phyloP scores from a whole-genome alignment of 2,329 filamentous ascomycete species.

The Periconia digitata region DNA sequence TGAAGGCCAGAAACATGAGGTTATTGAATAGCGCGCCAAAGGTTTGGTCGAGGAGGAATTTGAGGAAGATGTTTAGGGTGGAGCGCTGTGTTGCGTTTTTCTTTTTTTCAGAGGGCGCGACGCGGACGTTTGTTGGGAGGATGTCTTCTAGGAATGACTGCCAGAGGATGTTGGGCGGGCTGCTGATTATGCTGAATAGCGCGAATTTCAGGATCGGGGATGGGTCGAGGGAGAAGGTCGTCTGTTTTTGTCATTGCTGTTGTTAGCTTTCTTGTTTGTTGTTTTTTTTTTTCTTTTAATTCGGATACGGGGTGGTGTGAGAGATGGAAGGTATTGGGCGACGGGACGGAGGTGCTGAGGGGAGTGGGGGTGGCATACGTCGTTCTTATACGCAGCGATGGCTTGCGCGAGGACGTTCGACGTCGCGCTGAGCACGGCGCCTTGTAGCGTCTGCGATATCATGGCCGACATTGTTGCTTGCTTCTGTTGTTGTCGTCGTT shows the following conservation, averaged over 20 bases:
- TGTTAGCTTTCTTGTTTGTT: slow-evolving; percentile 7
- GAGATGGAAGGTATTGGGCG: neutral
- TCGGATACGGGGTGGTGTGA: no score
- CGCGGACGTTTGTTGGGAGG: slow-evolving; percentile 64
- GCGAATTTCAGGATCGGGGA: slow-evolving; percentile 75
- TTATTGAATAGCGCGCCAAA: slow-evolving; percentile 67
- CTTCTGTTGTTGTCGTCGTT: no score
- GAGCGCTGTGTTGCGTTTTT: slow-evolving; percentile 46
- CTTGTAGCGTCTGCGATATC: slow-evolving; percentile 56
- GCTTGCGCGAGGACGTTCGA: slow-evolving; percentile 75
- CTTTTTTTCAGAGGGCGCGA: slow-evolving; percentile 34
- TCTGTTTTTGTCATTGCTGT: slow-evolving; percentile 47
- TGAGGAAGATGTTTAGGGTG: slow-evolving; percentile 65
- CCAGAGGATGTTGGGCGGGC: slow-evolving; percentile 85
- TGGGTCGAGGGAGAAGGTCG: slow-evolving; percentile 63
- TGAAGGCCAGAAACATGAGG: slow-evolving; percentile 62
- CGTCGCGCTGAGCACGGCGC: slow-evolving; percentile 63
- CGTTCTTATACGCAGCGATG: slow-evolving; percentile 62
- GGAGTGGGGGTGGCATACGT: slow-evolving; percentile 49
- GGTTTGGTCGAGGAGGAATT: slow-evolving; percentile 70
- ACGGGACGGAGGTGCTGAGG: neutral
- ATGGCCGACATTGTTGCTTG: slow-evolving; percentile 31
- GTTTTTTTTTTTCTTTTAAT: no score
- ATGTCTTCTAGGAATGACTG: slow-evolving; percentile 74
- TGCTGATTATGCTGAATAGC: slow-evolving; percentile 70